Conservation (phyloP, 345 rosid genomes). For the Arabis alpina region DNA sequence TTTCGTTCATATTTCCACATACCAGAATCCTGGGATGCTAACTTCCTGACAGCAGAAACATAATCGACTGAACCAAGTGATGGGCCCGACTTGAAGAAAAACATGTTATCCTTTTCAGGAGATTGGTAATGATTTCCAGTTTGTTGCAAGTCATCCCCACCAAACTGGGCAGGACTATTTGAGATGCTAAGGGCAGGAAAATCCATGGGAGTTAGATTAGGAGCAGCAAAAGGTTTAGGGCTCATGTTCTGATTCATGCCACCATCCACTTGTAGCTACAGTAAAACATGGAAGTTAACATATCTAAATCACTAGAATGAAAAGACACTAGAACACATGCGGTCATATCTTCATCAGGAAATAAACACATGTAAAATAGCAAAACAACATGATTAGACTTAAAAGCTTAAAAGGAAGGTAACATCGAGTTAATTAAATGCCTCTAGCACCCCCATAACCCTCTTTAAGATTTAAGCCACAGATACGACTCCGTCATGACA, state of each 20-base stretch:
- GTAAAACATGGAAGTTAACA: constrained; percentile 35
- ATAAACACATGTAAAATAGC: neutral
- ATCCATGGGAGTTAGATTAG: constrained; percentile 77
- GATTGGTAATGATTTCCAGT: constrained; percentile 62
- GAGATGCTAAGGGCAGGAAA: constrained; percentile 77
- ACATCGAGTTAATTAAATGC: neutral
- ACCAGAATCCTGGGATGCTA: constrained; percentile 81
- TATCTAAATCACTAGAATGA: constrained; percentile 6
- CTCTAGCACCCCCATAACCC: neutral
- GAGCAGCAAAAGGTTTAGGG: constrained; percentile 69
- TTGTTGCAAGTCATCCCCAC: constrained; percentile 74
- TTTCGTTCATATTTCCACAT: constrained; percentile 86
- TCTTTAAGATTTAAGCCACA: neutral
- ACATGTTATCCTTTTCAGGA: constrained; percentile 71
- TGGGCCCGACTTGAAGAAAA: constrained; percentile 70
- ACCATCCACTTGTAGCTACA: constrained; percentile 94
- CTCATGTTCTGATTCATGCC: constrained; percentile 71
- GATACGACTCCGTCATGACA: neutral
- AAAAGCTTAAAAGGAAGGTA: constrained; percentile 1
- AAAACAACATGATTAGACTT: constrained; percentile 16
- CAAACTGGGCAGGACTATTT: constrained; percentile 63
- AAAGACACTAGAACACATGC: neutral
- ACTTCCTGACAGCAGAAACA: constrained; percentile 92
- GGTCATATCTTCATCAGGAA: neutral
- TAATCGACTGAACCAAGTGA: constrained; percentile 71